Base-by-base conservation (phyloP, 2,329 filamentous ascomycete genomes). In the Hymenoscyphus occultus region DNA sequence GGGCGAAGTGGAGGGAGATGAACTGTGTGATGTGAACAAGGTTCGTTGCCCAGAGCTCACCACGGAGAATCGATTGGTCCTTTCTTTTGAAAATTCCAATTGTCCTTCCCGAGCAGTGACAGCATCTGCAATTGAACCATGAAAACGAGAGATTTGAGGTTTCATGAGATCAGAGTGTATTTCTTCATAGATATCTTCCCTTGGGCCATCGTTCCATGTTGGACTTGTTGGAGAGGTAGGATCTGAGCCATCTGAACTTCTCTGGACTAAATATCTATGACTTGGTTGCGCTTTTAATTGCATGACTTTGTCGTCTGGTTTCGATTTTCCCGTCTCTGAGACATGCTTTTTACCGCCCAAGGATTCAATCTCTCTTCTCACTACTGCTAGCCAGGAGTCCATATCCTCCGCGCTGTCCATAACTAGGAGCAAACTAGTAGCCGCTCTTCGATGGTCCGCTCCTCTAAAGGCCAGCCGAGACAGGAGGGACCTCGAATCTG, bases 341-440 rank as follows among this genome's bases (percentile, higher is more conserved):
- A 84, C 74, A 63, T 81, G 80, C 74, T 84, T 88, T 78, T 85
- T 89, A 19, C 90, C 90, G 35, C 90, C 89, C 7, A 91, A 77
- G 5, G 81, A 80, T 70, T 91, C 87, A 61, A 94, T 93, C 72
- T 91, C 87, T 63, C 83, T 83, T 48, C 91, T 84, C 39, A 94
- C 78, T 0, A 83, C 81, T 0, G 83, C 81, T 74, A 94, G 86
- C 91, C 91, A 95, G 56, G 80, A 78, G 66, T 92, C 88, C 89
- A 94, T 91, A 56, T 91, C 87, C 68, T 89, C 86, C 1, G 89
- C 87, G 66, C 80, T 86, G 61, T 92, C 86, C 68, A 93, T 87
- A 0, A 94, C 86, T 74, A 95, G 82, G 31, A 95, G 78, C 63
- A 93, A 83, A 67, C 86, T 90, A 0, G 84, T 82, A 1, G 84